These are phyloP conservation scores for Aspergillus diversus DNA, from an alignment of 495 filamentous ascomycete species.

Conservation along the genomic window DNA sequence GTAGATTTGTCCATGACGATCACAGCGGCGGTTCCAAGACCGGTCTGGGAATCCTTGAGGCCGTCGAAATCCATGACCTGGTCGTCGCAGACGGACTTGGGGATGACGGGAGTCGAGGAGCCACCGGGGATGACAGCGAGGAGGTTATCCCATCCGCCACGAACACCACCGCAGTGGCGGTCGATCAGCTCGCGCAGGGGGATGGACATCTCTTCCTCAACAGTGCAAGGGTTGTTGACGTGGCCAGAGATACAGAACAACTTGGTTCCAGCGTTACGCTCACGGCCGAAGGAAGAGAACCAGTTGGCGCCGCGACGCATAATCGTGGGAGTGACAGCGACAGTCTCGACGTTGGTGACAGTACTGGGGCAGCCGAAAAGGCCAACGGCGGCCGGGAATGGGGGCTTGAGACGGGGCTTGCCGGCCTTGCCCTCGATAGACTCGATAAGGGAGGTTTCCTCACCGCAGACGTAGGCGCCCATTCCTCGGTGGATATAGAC, in stretches of 20 bases:
- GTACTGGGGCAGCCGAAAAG: constrained; percentile 97
- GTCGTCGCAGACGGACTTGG: constrained; percentile 82
- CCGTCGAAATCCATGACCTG: constrained; percentile 99
- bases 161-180: constrained; percentile 94
- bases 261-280: constrained; percentile 95
- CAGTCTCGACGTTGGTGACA: constrained; percentile 96
- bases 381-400: constrained; percentile 96
- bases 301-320: constrained; percentile 88
- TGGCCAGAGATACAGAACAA: constrained; percentile 98
- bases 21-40: constrained; percentile 96
- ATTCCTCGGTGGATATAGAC: constrained; percentile 95
- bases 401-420: constrained; percentile 97
- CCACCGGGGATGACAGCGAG: constrained; percentile 94
- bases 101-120: constrained; percentile 93
- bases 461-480: constrained; percentile 96
- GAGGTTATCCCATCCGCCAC: constrained; percentile 97
- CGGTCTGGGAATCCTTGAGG: constrained; percentile 94
- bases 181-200: constrained; percentile 93
- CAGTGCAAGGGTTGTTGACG: constrained; percentile 97
- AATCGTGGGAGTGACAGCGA: constrained; percentile 95
- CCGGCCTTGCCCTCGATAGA: constrained; percentile 97
- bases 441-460: constrained; percentile 97
- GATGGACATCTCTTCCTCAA: constrained; percentile 99
- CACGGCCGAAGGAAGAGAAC: constrained; percentile 92
- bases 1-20: constrained; percentile 99